Evolutionary conservation across 169 alveolate genomes (phyloP).

Genomic region (Plasmodium adleri): DNA sequence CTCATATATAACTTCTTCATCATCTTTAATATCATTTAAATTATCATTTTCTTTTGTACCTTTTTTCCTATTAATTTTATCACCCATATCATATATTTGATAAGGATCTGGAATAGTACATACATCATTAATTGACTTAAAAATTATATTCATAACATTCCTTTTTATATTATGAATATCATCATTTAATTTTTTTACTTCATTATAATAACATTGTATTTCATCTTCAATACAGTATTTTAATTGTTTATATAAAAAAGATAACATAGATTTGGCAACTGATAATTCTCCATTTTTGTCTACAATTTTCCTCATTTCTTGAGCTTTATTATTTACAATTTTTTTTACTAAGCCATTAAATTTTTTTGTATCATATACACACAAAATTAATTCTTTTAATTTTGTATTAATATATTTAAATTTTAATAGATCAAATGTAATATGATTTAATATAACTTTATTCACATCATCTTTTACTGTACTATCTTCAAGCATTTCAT

Average conservation of each 20-base stretch:
- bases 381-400: constrained; percentile 59
- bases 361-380: constrained; percentile 72
- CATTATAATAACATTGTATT: constrained; percentile 24
- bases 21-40: no score
- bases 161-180: constrained; percentile 59
- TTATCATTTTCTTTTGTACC: no score
- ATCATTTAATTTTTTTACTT: constrained; percentile 50
- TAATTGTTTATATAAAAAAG: constrained; percentile 55
- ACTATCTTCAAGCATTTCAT: constrained; percentile 49
- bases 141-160: constrained; percentile 42
- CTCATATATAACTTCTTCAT: no score
- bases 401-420: constrained; percentile 69
- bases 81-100: constrained; percentile 9
- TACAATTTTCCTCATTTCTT: constrained; percentile 54
- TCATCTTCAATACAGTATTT: constrained; percentile 65
- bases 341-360: constrained; percentile 53
- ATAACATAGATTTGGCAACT: constrained; percentile 62
- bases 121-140: constrained; percentile 43
- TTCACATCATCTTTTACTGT: constrained; percentile 60
- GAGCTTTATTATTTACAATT: constrained; percentile 35
- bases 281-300: constrained; percentile 56
- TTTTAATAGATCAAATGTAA: constrained; percentile 65
- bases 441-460: constrained; percentile 52
- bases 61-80: no score
- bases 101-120: constrained; percentile 39